A percentile compares a stretch with the other conserved stretches of the same genome.
Conservation (phyloP, 2,329 filamentous ascomycete genomes). For the Diplodia seriata region DNA sequence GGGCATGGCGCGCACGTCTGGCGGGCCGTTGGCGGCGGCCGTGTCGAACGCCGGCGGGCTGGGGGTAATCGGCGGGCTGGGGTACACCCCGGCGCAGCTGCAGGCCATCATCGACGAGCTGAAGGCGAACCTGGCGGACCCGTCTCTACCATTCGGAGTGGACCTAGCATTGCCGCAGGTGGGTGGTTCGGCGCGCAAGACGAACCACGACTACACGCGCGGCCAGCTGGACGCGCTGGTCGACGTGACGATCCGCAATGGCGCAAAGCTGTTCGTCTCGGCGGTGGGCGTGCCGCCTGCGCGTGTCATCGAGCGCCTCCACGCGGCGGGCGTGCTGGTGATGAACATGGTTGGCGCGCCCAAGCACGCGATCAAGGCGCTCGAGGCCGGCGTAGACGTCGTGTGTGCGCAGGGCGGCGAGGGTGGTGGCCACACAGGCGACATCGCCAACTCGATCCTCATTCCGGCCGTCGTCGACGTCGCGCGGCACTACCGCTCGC, state of each 20-base stretch:
- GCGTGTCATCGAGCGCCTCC: constrained; percentile 75
- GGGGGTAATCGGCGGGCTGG: constrained; percentile 60
- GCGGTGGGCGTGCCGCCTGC: constrained; percentile 87
- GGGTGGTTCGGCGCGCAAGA: constrained; percentile 81
- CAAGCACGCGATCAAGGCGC: constrained; percentile 86
- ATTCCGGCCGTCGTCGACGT: constrained; percentile 89
- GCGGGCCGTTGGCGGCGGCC: constrained; percentile 49
- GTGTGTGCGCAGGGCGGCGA: constrained; percentile 93
- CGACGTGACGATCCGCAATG: constrained; percentile 81
- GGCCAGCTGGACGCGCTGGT: constrained; percentile 88
- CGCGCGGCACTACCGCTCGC: constrained; percentile 72
- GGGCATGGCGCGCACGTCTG: constrained; percentile 84
- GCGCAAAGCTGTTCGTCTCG: constrained; percentile 83
- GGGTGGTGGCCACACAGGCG: constrained; percentile 90
- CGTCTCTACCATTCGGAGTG: constrained; percentile 82
- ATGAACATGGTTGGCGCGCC: constrained; percentile 99
- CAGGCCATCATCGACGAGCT: constrained; percentile 84
- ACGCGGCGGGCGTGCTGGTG: constrained; percentile 78
- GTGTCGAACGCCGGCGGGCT: constrained; percentile 84
- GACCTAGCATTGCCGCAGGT: constrained; percentile 92
- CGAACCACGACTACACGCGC: constrained; percentile 94
- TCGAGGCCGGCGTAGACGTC: constrained; percentile 86
- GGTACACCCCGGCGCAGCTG: constrained; percentile 69
- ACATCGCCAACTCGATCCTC: constrained; percentile 83
- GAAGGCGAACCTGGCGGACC: constrained; percentile 72